Evolutionary conservation across 2,329 filamentous ascomycete species (phyloP).

Genomic region (Scedosporium aurantiacum): DNA sequence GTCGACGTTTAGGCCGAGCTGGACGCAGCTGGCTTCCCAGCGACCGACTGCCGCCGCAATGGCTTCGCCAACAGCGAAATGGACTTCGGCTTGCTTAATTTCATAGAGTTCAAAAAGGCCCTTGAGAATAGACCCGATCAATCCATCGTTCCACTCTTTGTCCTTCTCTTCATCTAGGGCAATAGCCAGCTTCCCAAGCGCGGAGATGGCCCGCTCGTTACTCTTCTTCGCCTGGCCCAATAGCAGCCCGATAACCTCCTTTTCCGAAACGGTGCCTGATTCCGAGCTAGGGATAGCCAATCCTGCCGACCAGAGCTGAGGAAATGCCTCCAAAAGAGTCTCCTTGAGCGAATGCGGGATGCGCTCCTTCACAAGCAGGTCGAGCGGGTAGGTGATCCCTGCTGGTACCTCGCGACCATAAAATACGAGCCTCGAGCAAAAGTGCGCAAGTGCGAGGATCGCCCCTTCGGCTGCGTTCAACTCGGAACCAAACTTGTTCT

Average conservation of each 20-base stretch:
- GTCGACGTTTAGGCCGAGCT: slow-evolving; percentile 66
- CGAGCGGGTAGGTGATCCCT: slow-evolving; percentile 18
- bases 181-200: slow-evolving; percentile 66
- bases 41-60: slow-evolving; percentile 66
- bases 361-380: slow-evolving; percentile 20
- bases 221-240: slow-evolving; percentile 63
- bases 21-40: slow-evolving; percentile 74
- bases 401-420: slow-evolving; percentile 24
- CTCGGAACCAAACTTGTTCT: slow-evolving; percentile 31
- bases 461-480: slow-evolving; percentile 36
- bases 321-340: slow-evolving; percentile 30
- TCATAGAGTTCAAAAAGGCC: slow-evolving; percentile 70
- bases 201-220: slow-evolving; percentile 70
- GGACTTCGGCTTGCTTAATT: slow-evolving; percentile 73
- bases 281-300: slow-evolving; percentile 21
- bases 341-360: slow-evolving; percentile 27
- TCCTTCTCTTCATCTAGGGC: slow-evolving; percentile 34
- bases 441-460: slow-evolving; percentile 31
- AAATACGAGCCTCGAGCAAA: slow-evolving; percentile 32
- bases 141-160: slow-evolving; percentile 24
- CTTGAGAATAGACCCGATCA: slow-evolving; percentile 47
- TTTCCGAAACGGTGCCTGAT: slow-evolving; percentile 14
- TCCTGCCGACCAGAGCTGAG: slow-evolving; percentile 35
- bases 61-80: slow-evolving; percentile 85
- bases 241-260: slow-evolving; percentile 49